Base-by-base conservation (phyloP, 2,329 filamentous ascomycete species). In the Endothia cerciana region DNA sequence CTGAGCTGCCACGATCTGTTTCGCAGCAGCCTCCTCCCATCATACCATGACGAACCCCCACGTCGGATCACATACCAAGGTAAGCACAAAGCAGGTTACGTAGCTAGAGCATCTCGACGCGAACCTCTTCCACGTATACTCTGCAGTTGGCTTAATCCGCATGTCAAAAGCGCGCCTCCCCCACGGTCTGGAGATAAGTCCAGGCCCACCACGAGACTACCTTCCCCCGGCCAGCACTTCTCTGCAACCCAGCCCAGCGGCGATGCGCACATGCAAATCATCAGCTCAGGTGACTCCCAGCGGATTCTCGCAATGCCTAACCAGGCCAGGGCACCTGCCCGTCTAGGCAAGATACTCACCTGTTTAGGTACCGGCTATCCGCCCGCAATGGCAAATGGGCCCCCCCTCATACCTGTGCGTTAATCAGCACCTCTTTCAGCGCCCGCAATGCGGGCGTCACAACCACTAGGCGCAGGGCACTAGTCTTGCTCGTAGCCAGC, bases 261-360 rank as follows among this genome's bases (percentile, higher is more conserved):
- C 51, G 51, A 36, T 36, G 30, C 30, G 19, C 30, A n/a, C 30
- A 55, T 55, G 51, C 30, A 55, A 55, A 15, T 22, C 51, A 55
- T 36, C 30, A 36, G 30, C 11, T 11, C 51, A 55, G 36, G 51
- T 13, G 17, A 36, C 51, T 7, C 28, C 28, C 19, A 36, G n/a
- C 19, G 10, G 19, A 33, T 19, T 22, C 28, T 36, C 8, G 51
- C 30, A 15, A 36, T n/a, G 6, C 6, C 25, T 51, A 30, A 11
- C n/a, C 11, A 45, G 22, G 47, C 25, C 25, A 30, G 17, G 19
- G 11, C 51, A 55, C 51, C 51, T 55, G 17, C 51, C 51, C 51
- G 17, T 55, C 51, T 36, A 19, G 51, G 30, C 51, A 55, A 55
- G 51, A 55, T 19, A 25, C 36, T 25, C 28, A 55, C 30, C 30